Base-by-base conservation (phyloP, 2,329 filamentous ascomycete genomes). In the Lojkania enalia region DNA sequence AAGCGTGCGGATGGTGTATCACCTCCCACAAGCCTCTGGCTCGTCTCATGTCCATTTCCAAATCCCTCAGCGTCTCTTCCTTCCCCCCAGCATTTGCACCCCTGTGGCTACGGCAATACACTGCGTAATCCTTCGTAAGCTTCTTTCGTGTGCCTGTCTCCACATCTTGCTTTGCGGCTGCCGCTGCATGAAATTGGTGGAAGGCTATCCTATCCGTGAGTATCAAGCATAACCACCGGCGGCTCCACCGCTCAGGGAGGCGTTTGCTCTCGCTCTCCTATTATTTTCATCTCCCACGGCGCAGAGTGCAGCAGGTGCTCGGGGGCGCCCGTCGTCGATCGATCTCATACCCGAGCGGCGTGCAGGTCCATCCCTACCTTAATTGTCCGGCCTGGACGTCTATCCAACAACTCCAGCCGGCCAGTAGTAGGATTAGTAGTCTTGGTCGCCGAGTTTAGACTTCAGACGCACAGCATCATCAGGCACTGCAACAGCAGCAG, bases 51-150 rank as follows among this genome's bases (percentile, higher is more conserved):
- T 54, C 46, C 47, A 49, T 49, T 48, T 54, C 43, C 43, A 51
- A 51, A 49, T 30, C 44, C 53, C 35, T 25, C 52, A 53, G 50
- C 18, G 38, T 41, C 30, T 20, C 40, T 42, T 39, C 47, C 46
- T 49, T 50, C 52, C 55, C 51, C 54, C 46, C 44, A 42, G 41
- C 35, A 39, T 18, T 39, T 23, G 21, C 38, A 33, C 20, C 43
- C 47, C 35, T 37, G 41, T 14, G 15, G 20, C 23, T 35, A 13
- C 9, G 16, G 16, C 36, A 19, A 9, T 44, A 42, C 55, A 53
- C 55, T 52, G 55, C 52, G 49, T 54, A 48, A 59, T 60, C 54
- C 57, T 53, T 58, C 44, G 53, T 54, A 52, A 63, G 57, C 54
- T 49, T 44, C 44, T 53, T 49, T 44, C 50, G 49, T 51, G 38